Conservation (phyloP, 176 grass and related monocot genomes). For the Hyparrhenia diplandra region DNA sequence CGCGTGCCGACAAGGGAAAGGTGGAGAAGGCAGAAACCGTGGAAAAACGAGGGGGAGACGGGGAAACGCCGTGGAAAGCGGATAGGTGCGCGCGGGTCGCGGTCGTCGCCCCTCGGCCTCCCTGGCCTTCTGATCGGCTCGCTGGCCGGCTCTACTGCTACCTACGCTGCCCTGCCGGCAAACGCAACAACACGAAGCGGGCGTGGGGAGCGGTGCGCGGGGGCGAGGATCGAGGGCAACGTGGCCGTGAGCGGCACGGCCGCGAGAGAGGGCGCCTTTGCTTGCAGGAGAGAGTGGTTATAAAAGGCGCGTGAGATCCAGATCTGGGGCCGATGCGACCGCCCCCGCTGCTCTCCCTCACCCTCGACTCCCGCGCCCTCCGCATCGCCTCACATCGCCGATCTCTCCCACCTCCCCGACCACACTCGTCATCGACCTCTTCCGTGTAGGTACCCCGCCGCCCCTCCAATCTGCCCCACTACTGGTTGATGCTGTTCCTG, state of each 20-base stretch:
- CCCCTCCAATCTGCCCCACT: neutral
- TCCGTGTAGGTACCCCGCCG: constrained; percentile 32
- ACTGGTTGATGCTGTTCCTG: neutral
- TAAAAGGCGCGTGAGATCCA: constrained; percentile 25
- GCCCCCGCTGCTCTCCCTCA: constrained; percentile 77
- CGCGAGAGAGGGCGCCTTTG: neutral
- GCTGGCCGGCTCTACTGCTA: neutral
- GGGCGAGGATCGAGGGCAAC: constrained; percentile 31
- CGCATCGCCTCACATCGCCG: constrained; percentile 60
- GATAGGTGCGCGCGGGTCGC: neutral
- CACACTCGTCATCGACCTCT: constrained; percentile 88
- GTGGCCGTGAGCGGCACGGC: constrained; percentile 22
- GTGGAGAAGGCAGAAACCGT: too few species aligned
- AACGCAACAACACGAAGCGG: neutral
- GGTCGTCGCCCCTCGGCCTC: neutral
- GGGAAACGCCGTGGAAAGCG: too few species aligned
- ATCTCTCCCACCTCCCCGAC: constrained; percentile 74
- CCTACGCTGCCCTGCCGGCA: neutral
- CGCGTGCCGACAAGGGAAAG: too few species aligned
- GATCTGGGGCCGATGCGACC: constrained; percentile 72
- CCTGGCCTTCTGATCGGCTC: neutral
- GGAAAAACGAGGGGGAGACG: too few species aligned
- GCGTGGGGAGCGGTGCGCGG: neutral
- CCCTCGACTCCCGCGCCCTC: constrained; percentile 71
- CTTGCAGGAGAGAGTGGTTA: constrained; percentile 11